Evolutionary conservation across 805 yeast genomes (phyloP).

Genomic region (Candida loeiensis): DNA sequence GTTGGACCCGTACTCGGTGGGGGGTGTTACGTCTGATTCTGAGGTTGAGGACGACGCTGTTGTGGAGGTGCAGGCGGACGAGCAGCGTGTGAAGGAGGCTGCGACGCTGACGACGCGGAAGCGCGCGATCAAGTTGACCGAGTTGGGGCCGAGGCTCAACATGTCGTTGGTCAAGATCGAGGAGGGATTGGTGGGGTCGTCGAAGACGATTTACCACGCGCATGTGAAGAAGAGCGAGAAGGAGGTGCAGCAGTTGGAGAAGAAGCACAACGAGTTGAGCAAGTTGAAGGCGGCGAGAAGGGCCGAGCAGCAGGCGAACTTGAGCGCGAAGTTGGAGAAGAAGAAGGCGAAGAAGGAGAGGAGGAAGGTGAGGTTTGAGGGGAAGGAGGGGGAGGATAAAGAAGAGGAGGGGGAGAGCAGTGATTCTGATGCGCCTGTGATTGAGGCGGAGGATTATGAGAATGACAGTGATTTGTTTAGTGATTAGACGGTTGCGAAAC

Average conservation of each 20-base stretch:
- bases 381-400: slow-evolving; percentile 21
- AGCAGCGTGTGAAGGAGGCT: slow-evolving; percentile 17
- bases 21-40: slow-evolving; percentile 82
- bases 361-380: slow-evolving; percentile 48
- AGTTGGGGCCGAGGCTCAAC: slow-evolving; percentile 86
- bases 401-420: slow-evolving; percentile 22
- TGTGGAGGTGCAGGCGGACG: slow-evolving; percentile 51
- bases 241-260: slow-evolving; percentile 62
- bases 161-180: slow-evolving; percentile 80
- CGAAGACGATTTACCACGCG: slow-evolving; percentile 84
- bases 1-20: slow-evolving; percentile 77
- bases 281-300: slow-evolving; percentile 68
- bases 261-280: slow-evolving; percentile 58
- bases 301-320: slow-evolving; percentile 74
- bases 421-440: slow-evolving; percentile 33
- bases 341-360: slow-evolving; percentile 73
- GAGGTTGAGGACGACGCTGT: slow-evolving; percentile 91
- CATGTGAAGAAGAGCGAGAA: slow-evolving; percentile 57
- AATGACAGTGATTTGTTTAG: slow-evolving; percentile 48
- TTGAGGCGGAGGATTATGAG: slow-evolving; percentile 45
- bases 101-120: slow-evolving; percentile 40
- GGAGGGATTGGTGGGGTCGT: slow-evolving; percentile 79
- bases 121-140: slow-evolving; percentile 87
- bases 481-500: no score
- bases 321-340: slow-evolving; percentile 67